A percentile compares a stretch with the other conserved stretches of the same genome.
Evolutionary conservation across 2,329 filamentous ascomycete species (phyloP).

Genomic region (Phialemonium atrogriseum): DNA sequence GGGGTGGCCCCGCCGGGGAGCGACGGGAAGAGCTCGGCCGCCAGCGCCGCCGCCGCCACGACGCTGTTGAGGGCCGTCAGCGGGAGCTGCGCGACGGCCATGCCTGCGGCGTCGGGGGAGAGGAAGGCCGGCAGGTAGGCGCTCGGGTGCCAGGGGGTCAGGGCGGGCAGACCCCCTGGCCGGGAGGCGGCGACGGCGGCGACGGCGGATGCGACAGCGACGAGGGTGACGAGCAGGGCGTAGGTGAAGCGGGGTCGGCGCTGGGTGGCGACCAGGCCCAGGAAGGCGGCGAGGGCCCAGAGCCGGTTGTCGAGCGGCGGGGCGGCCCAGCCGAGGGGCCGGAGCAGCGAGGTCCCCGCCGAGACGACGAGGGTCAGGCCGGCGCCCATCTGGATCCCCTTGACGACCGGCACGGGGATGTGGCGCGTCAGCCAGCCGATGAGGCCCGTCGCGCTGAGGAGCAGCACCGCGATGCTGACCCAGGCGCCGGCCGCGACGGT

Average conservation of each 20-base stretch:
- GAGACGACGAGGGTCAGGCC: slow-evolving; percentile 76
- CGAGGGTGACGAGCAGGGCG: slow-evolving; percentile 61
- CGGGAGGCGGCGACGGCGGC: slow-evolving; percentile 21
- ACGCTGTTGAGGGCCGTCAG: slow-evolving; percentile 90
- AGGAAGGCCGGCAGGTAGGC: slow-evolving; percentile 32
- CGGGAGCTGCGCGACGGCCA: slow-evolving; percentile 79
- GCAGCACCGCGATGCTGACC: slow-evolving; percentile 62
- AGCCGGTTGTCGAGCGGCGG: slow-evolving; percentile 70
- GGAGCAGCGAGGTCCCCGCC: slow-evolving; percentile 61
- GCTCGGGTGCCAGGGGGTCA: slow-evolving; percentile 45
- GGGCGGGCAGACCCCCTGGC: slow-evolving; percentile 9
- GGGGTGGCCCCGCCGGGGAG: slow-evolving; percentile 34
- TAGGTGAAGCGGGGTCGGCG: slow-evolving; percentile 63
- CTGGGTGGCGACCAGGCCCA: slow-evolving; percentile 61
- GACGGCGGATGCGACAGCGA: slow-evolving; percentile 60
- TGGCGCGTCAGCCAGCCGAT: slow-evolving; percentile 63
- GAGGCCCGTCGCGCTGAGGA: slow-evolving; percentile 75
- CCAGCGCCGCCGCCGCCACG: slow-evolving; percentile 75
- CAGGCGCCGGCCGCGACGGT: slow-evolving; percentile 79
- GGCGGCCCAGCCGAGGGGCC: slow-evolving; percentile 58
- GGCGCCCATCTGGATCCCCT: slow-evolving; percentile 90
- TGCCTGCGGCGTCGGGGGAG: slow-evolving; percentile 33
- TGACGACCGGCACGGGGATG: slow-evolving; percentile 80
- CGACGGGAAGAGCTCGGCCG: slow-evolving; percentile 66
- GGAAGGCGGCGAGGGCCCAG: slow-evolving; percentile 68